Evolutionary conservation across 345 rosid species (phyloP).

Genomic region (Lepidium africanum): DNA sequence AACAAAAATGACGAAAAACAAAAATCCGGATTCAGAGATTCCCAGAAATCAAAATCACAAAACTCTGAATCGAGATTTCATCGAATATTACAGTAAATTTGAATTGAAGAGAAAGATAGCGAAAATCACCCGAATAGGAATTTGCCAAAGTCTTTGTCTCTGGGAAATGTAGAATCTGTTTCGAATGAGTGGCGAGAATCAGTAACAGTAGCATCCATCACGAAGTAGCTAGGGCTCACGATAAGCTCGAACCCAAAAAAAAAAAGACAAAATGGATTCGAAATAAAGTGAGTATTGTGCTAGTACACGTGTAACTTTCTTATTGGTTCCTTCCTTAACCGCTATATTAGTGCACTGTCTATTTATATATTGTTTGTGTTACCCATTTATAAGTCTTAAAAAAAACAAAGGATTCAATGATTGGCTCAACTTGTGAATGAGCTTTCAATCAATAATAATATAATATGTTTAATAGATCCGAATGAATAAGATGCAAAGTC

Average conservation of each 20-base stretch:
- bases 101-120: neutral
- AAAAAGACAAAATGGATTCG: too few species aligned
- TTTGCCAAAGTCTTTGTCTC: slow-evolving; percentile 15
- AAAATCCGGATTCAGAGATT: neutral
- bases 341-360: too few species aligned
- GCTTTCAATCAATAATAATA: too few species aligned
- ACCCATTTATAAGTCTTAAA: too few species aligned
- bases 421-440: too few species aligned
- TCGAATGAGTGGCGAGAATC: neutral
- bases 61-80: too few species aligned
- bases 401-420: too few species aligned
- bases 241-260: neutral
- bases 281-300: too few species aligned
- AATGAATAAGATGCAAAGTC: too few species aligned
- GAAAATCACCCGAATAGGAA: slow-evolving; percentile 8
- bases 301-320: neutral
- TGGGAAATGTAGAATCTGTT: neutral
- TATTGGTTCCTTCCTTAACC: neutral
- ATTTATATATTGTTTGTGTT: too few species aligned
- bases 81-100: too few species aligned
- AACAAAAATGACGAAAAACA: neutral
- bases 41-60: neutral
- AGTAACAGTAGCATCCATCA: neutral
- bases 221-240: neutral
- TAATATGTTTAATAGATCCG: too few species aligned